Conservation (phyloP, 2,329 filamentous ascomycete genomes). For the Hypoxylon sp. region DNA sequence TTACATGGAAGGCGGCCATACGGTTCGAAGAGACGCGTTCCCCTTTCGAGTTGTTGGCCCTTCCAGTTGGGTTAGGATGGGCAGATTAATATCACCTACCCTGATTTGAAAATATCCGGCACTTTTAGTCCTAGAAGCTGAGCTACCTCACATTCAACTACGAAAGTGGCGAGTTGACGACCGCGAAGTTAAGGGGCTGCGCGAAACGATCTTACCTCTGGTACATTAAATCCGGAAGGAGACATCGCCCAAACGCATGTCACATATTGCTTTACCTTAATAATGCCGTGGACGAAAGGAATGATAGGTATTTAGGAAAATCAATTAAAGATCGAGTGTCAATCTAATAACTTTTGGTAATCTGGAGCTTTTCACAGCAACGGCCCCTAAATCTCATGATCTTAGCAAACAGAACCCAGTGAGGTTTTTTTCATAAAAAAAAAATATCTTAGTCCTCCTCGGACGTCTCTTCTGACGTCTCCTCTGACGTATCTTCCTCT, state of each 20-base stretch:
- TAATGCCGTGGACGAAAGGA: neutral
- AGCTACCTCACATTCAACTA: neutral
- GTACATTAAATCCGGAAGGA: neutral
- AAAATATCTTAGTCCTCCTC: neutral
- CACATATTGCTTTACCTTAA: neutral
- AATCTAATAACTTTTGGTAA: constrained; percentile 1
- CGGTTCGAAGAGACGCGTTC: neutral
- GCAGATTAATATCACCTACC: neutral
- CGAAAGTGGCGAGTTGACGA: neutral
- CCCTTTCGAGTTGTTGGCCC: neutral
- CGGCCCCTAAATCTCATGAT: neutral
- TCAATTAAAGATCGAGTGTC: neutral
- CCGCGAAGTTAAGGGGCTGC: too few relatives aligned
- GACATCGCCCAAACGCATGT: neutral
- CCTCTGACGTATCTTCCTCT: too few relatives aligned
- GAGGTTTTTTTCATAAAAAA: neutral
- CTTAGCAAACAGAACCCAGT: neutral
- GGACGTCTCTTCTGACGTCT: constrained; percentile 12
- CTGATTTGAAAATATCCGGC: too few relatives aligned
- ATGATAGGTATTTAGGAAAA: neutral
- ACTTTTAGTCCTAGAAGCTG: too few relatives aligned
- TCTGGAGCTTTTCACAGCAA: neutral
- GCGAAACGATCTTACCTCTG: neutral
- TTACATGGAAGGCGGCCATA: neutral
- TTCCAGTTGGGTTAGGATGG: neutral